Evolutionary conservation across 2,329 filamentous ascomycete species (phyloP).

Genomic region (Penicillium sp.): DNA sequence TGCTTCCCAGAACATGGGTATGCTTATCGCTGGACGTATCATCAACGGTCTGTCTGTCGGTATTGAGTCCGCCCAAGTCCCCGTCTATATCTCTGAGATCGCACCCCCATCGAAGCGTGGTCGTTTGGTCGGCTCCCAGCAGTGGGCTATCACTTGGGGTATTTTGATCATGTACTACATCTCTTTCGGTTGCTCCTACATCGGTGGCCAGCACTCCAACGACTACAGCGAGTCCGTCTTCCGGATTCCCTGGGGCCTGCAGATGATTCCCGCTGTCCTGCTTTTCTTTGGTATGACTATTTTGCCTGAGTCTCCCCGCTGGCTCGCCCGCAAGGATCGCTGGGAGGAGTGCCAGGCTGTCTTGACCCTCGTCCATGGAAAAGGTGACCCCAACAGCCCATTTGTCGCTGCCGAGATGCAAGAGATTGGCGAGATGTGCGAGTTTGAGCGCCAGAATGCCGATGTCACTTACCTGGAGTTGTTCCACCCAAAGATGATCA

Average conservation of each 20-base stretch:
- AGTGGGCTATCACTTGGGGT: conserved; percentile 75
- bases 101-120: conserved; percentile 60
- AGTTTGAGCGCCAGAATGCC: conserved; percentile 72
- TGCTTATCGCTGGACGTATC: conserved; percentile 70
- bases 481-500: conserved; percentile 73
- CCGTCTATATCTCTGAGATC: conserved; percentile 62
- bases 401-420: conserved; percentile 71
- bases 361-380: conserved; percentile 63
- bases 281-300: conserved; percentile 60
- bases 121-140: conserved; percentile 72
- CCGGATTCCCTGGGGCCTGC: conserved; percentile 67
- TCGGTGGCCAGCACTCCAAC: conserved; percentile 48
- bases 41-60: conserved; percentile 76
- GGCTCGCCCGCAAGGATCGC: conserved; percentile 66
- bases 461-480: conserved; percentile 74
- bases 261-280: conserved; percentile 64
- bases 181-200: conserved; percentile 64
- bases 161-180: conserved; percentile 73
- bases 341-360: conserved; percentile 59
- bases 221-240: conserved; percentile 56
- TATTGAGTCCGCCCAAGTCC: conserved; percentile 72
- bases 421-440: conserved; percentile 74
- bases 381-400: conserved; percentile 66
- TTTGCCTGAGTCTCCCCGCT: conserved; percentile 63
- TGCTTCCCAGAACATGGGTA: conserved; percentile 8